phyloP scores from a whole-genome alignment of 805 yeast species.

The Hanseniaspora meyeri region DNA sequence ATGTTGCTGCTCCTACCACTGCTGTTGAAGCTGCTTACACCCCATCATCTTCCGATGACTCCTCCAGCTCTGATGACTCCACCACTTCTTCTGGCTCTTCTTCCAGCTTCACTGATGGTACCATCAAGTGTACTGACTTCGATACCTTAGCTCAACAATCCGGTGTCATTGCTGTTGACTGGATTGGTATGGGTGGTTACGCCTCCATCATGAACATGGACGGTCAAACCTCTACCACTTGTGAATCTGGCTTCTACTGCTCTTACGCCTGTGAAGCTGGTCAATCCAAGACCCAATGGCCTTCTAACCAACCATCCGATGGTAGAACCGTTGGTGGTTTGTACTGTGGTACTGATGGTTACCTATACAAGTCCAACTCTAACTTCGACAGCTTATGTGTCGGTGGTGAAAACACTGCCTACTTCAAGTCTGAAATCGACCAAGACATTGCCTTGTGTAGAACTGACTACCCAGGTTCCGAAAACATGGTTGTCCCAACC shows the following conservation, averaged over 20 bases:
- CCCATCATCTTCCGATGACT: constrained; percentile 30
- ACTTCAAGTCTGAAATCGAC: constrained; percentile 39
- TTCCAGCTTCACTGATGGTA: constrained; percentile 55
- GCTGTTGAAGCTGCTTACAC: constrained; percentile 19
- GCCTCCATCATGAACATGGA: constrained; percentile 27
- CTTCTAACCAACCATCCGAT: constrained; percentile 48
- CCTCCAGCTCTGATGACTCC: constrained; percentile 46
- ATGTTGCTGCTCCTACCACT: constrained; percentile 24
- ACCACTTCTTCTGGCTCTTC: constrained; percentile 44
- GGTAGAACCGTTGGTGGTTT: constrained; percentile 68
- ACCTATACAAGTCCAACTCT: constrained; percentile 48
- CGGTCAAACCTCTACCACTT: constrained; percentile 48
- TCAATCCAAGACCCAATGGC: constrained; percentile 76
- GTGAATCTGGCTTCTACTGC: constrained; percentile 59
- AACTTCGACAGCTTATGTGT: constrained; percentile 45
- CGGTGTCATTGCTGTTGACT: constrained; percentile 52
- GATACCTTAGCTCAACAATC: constrained; percentile 44
- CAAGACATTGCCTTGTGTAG: constrained; percentile 55
- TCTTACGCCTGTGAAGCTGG: constrained; percentile 71
- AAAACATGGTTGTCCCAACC: constrained; percentile 67
- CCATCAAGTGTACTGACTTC: constrained; percentile 52
- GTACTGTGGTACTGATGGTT: constrained; percentile 44
- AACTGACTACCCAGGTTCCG: constrained; percentile 75
- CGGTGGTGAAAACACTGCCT: constrained; percentile 48
- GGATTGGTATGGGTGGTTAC: constrained; percentile 46